Conservation (phyloP, 208 protist genomes). For the Endotrypanum monterogeii region DNA sequence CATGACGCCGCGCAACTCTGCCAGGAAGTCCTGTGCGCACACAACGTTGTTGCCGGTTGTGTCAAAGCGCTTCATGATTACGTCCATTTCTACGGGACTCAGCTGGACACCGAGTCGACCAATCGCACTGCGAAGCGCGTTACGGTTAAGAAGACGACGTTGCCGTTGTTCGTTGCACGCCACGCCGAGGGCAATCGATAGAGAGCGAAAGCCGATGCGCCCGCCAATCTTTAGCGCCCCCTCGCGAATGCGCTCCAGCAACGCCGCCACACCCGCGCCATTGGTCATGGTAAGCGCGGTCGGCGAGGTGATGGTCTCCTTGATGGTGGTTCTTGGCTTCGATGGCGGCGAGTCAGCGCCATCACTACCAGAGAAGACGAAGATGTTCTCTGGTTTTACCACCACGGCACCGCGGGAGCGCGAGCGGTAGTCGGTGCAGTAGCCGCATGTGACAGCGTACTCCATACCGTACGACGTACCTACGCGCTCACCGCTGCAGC, state of each 20-base stretch:
- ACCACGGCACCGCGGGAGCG: conserved; percentile 51
- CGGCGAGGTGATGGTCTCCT: conserved; percentile 5
- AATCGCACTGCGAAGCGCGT: conserved; percentile 46
- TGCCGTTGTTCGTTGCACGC: conserved; percentile 69
- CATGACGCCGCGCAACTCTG: conserved; percentile 81
- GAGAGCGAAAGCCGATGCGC: conserved; percentile 69
- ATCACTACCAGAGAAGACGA: conserved; percentile 36
- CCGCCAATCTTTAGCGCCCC: conserved; percentile 68
- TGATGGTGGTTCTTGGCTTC: conserved; percentile 9
- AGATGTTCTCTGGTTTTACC: conserved; percentile 66
- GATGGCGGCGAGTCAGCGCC: neutral
- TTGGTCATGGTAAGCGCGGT: conserved; percentile 43
- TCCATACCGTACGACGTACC: conserved; percentile 71
- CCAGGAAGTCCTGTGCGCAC: conserved; percentile 76
- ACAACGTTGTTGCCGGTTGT: conserved; percentile 65
- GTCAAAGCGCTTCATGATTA: conserved; percentile 80
- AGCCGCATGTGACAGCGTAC: conserved; percentile 59
- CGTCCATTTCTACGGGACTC: conserved; percentile 68
- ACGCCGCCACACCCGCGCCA: conserved; percentile 37
- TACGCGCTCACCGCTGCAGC: conserved; percentile 32
- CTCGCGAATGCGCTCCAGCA: conserved; percentile 67
- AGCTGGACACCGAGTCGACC: conserved; percentile 59
- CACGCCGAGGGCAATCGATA: conserved; percentile 72
- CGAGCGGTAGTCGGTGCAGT: conserved; percentile 37
- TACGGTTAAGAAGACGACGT: conserved; percentile 42